Evolutionary conservation across 768 basidiomycete species (phyloP).

Genomic region (Naematelia encephala): DNA sequence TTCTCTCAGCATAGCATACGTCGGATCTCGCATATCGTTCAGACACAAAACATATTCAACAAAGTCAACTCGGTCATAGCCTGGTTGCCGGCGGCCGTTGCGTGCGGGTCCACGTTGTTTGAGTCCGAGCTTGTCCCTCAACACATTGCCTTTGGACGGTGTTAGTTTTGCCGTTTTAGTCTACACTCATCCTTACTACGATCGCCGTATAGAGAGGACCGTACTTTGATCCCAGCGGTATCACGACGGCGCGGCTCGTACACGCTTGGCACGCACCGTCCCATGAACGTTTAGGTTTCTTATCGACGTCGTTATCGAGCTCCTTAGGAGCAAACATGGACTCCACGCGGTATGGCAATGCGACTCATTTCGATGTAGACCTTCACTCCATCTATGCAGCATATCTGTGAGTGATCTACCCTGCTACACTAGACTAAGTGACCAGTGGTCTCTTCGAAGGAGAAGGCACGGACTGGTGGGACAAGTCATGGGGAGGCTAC

Average conservation of each 20-base stretch:
- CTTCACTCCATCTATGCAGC: conserved; percentile 49
- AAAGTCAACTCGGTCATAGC: background rate
- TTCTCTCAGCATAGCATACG: too few relatives aligned
- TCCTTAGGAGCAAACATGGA: background rate
- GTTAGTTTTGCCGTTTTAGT: too few relatives aligned
- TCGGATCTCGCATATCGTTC: too few relatives aligned
- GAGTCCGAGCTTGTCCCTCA: background rate
- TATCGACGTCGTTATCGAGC: background rate
- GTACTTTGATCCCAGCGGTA: background rate
- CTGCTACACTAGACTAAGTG: background rate
- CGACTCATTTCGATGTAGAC: conserved; percentile 44
- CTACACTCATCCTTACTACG: too few relatives aligned
- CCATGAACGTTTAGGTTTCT: background rate
- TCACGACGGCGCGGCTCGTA: background rate
- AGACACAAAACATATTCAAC: background rate
- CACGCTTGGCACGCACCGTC: background rate
- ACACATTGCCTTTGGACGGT: background rate
- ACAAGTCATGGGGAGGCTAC: conserved; percentile 47
- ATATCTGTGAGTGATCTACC: conserved; percentile 35
- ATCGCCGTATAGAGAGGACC: too few relatives aligned
- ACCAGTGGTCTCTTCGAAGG: conserved; percentile 30
- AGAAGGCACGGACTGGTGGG: conserved; percentile 41
- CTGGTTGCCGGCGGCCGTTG: background rate
- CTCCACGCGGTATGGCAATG: conserved; percentile 33
- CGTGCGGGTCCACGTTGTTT: background rate